Base-by-base conservation (phyloP, 2,329 filamentous ascomycete genomes). In the Colletotrichum acutatum region DNA sequence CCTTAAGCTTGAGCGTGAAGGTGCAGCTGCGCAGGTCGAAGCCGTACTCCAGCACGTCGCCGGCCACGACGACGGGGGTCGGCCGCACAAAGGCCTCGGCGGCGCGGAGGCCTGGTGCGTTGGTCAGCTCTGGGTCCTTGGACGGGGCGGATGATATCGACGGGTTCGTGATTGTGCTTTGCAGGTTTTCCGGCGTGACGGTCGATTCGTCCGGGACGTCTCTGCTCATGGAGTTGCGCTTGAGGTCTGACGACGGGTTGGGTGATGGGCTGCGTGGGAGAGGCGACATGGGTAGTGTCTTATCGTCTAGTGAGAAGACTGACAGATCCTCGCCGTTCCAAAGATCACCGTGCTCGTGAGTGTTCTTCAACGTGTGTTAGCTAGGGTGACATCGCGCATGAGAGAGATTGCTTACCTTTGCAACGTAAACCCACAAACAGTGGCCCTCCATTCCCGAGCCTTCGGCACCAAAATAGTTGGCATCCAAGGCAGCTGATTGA, bases 261-360 rank as follows among this genome's bases (percentile, higher is more conserved):
- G 79, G 68, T 3, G 81, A 79, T 0, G 83, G 79, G 4, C 78
- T 83, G 71, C 79, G 85, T 0, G 88, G 88, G 3, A 89, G 74
- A 6, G 87, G 80, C 2, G 89, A 90, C 52, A 86, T 79, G 2
- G 89, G 87, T 52, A 92, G 80, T 19, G 86, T 83, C 67, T 91
- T 92, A 81, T 99, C 97, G 79, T 99, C 95, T 5, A 90, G 77
- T 0, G 95, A 98, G 80, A 91, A 93, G 67, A 99, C 97, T 5
- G 95, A 98, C 42, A 99, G 84, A 80, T 99, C 97, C 82, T 99
- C 97, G 59, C 97, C 97, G 77, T 99, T 99, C 97, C 97, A 99
- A 76, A 95, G 91, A 78, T 99, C 97, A 67, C 97, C 97, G 84
- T 94, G 92, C 79, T 92, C 87, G 80, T 99, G 97, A 74, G 93